Evolutionary conservation across 2,329 filamentous ascomycete genomes (phyloP).

Genomic region (Chaetomium sp.): DNA sequence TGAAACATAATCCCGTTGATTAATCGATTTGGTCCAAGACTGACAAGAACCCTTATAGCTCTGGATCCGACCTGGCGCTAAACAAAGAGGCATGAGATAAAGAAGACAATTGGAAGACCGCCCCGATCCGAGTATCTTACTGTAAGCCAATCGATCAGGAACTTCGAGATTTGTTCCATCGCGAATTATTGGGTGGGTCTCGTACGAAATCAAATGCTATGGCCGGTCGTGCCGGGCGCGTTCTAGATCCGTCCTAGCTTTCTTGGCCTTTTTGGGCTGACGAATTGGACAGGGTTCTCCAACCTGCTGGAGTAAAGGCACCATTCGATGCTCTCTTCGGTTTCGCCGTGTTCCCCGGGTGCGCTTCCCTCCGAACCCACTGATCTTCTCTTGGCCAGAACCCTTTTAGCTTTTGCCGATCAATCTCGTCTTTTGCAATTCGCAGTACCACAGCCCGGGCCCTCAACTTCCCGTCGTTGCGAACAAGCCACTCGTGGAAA

Average conservation of each 20-base stretch:
- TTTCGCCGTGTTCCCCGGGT: constrained; percentile 10
- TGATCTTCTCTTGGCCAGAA: constrained; percentile 16
- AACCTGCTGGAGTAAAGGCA: background rate
- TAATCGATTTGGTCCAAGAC: too few species aligned
- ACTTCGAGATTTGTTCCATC: background rate
- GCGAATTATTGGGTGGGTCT: background rate
- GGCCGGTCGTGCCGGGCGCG: too few species aligned
- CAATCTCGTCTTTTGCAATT: background rate
- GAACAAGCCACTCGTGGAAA: constrained; percentile 1
- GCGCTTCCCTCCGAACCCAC: constrained; percentile 17
- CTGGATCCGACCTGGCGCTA: too few species aligned
- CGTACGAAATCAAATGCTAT: background rate
- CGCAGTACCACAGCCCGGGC: background rate
- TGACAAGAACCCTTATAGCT: too few species aligned
- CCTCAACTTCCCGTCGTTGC: constrained; percentile 1
- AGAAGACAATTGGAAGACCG: too few species aligned
- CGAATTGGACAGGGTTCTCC: constrained; percentile 10
- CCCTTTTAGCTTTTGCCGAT: constrained; percentile 10
- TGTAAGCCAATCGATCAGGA: background rate
- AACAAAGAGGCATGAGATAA: background rate
- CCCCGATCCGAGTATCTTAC: background rate
- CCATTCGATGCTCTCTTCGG: background rate
- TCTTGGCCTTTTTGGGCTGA: constrained; percentile 13
- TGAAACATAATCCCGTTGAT: too few species aligned
- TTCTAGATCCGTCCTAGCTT: constrained; percentile 20